Conservation (phyloP, 441 rosid genomes). For the Populus tomentosa region DNA sequence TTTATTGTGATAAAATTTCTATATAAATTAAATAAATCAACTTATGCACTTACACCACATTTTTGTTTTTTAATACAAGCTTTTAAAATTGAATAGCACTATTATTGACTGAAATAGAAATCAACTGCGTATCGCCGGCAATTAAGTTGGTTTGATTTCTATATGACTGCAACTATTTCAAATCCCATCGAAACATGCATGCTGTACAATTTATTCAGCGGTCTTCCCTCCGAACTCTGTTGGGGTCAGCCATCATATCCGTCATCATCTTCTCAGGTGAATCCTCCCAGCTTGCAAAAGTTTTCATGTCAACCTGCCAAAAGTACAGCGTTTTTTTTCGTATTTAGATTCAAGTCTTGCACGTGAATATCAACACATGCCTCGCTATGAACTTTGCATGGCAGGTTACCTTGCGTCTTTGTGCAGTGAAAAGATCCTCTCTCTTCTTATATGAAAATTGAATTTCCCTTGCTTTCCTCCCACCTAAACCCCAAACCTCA, state of each 20-base stretch:
- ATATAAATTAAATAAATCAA: too few species aligned
- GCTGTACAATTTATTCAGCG: constrained; percentile 32
- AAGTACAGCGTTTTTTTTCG: not conserved
- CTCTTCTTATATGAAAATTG: constrained; percentile 65
- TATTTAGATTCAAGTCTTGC: not conserved
- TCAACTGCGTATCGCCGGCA: too few species aligned
- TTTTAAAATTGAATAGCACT: too few species aligned
- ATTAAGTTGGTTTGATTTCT: too few species aligned
- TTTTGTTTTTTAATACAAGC: too few species aligned
- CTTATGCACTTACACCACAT: too few species aligned
- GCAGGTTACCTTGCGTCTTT: constrained; percentile 71
- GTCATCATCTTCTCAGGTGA: constrained; percentile 98
- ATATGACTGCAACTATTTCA: not conserved
- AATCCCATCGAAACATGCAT: not conserved
- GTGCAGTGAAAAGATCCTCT: constrained; percentile 75
- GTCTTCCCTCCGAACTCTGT: constrained; percentile 58
- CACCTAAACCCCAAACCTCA: constrained; percentile 93
- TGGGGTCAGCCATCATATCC: constrained; percentile 76
- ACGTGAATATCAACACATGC: not conserved
- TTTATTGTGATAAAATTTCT: too few species aligned
- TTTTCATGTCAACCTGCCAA: constrained; percentile 76
- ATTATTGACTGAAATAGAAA: too few species aligned
- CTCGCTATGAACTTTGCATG: not conserved
- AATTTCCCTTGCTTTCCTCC: constrained; percentile 43
- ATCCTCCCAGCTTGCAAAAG: constrained; percentile 86